Conservation (phyloP, 768 basidiomycete genomes). For the Leucocoprinus leucothites region DNA sequence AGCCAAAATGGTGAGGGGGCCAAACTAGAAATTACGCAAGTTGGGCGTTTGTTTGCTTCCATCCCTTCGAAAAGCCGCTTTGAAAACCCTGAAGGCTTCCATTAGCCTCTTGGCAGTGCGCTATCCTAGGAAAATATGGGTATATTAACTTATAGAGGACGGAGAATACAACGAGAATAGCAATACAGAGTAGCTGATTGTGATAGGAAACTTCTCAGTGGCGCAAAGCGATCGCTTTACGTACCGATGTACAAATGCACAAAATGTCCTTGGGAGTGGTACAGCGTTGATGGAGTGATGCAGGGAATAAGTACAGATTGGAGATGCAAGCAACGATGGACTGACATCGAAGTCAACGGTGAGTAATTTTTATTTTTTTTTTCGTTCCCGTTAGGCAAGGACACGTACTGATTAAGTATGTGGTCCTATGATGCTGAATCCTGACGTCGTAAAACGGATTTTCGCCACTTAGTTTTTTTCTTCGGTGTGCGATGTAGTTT, state of each 20-base stretch:
- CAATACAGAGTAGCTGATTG: background rate
- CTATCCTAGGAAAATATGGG: background rate
- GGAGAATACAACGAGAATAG: slow-evolving; percentile 3
- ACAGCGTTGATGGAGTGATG: slow-evolving; percentile 1
- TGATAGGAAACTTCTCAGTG: background rate
- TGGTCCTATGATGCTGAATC: background rate
- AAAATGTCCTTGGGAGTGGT: background rate
- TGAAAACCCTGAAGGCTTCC: background rate
- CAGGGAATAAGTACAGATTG: background rate
- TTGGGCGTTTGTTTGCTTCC: too few species aligned
- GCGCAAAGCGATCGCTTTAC: background rate
- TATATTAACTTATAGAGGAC: background rate
- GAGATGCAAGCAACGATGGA: background rate
- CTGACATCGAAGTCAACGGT: background rate
- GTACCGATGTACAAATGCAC: too few species aligned
- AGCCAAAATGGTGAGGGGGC: too few species aligned
- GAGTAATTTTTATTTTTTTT: background rate
- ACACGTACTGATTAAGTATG: background rate
- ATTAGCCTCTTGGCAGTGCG: background rate
- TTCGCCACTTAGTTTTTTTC: slow-evolving; percentile 28
- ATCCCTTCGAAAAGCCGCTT: background rate
- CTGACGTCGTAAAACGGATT: slow-evolving; percentile 9
- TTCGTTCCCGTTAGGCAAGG: too few species aligned
- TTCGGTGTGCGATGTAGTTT: slow-evolving; percentile 36
- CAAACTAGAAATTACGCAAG: too few species aligned